These are phyloP conservation scores for Bipolaris sorokiniana DNA, from an alignment of 2,329 filamentous ascomycete species.

Conservation along the genomic window DNA sequence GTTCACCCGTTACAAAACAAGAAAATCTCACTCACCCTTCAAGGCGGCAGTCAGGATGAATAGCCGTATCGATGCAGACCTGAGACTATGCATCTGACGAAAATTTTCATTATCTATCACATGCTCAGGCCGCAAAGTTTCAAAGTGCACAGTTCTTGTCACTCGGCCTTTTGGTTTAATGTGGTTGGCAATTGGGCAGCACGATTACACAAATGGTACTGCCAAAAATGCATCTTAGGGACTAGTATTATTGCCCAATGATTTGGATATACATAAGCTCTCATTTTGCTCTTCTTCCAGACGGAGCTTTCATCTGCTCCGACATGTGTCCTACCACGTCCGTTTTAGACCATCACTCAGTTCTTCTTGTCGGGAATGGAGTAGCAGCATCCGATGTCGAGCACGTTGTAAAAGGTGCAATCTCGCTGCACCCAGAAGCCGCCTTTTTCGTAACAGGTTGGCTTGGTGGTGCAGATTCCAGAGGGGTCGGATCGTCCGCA, in stretches of 20 bases:
- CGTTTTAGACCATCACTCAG: not conserved
- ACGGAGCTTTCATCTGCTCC: not conserved
- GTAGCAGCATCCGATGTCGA: slow-evolving; percentile 42
- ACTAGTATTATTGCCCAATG: not conserved
- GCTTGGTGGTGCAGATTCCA: slow-evolving; percentile 37
- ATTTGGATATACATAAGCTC: not conserved
- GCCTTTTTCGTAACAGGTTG: slow-evolving; percentile 31
- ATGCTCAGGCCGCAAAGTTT: not conserved
- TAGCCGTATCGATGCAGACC: not conserved
- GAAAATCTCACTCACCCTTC: not conserved
- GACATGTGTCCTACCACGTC: not conserved
- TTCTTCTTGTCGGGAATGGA: slow-evolving; percentile 30
- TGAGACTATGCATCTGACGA: not conserved
- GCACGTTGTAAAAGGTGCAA: slow-evolving; percentile 39
- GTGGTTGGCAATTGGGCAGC: not conserved
- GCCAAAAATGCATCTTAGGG: not conserved
- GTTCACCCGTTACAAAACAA: slow-evolving; percentile 7
- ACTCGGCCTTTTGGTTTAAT: not conserved
- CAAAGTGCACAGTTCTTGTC: not conserved
- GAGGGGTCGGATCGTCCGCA: slow-evolving; percentile 38
- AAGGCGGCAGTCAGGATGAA: too few species aligned
- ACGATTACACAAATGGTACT: not conserved
- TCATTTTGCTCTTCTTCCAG: not conserved
- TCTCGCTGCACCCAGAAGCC: slow-evolving; percentile 42
- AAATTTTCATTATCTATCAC: not conserved